Conservation (phyloP, 2,329 filamentous ascomycete genomes). For the Monilinia vaccinii-corymbosi region DNA sequence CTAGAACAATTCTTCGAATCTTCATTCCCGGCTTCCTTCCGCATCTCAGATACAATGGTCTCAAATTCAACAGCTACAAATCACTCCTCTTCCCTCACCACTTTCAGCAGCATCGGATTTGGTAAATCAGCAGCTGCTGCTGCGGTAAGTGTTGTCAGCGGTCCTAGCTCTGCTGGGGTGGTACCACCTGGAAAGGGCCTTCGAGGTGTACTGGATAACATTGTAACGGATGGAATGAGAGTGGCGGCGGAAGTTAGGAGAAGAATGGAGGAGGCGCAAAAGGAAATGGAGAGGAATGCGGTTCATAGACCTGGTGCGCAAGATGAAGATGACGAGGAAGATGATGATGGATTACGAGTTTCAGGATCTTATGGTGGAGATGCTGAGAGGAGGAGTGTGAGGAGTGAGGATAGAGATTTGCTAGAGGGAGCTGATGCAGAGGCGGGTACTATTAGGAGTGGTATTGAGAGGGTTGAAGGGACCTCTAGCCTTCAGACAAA, state of each 20-base stretch:
- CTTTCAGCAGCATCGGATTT: constrained; percentile 66
- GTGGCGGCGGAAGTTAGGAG: constrained; percentile 87
- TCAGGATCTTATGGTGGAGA: constrained; percentile 45
- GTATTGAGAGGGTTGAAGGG: constrained; percentile 16
- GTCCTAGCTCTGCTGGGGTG: constrained; percentile 24
- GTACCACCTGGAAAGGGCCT: constrained; percentile 57
- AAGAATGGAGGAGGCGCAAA: constrained; percentile 91
- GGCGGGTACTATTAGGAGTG: constrained; percentile 38
- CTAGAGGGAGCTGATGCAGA: constrained; percentile 67
- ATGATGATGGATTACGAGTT: constrained; percentile 39
- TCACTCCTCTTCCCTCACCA: constrained; percentile 67
- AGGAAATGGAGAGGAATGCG: constrained; percentile 78
- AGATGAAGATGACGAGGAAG: constrained; percentile 61
- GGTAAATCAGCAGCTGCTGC: constrained; percentile 36
- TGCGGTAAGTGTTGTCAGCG: constrained; percentile 30
- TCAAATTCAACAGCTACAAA: constrained; percentile 31
- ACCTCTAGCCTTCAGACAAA: constrained; percentile 15
- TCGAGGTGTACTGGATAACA: constrained; percentile 89
- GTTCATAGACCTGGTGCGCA: constrained; percentile 59
- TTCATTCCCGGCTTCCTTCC: constrained; percentile 88
- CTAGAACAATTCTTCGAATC: constrained; percentile 97
- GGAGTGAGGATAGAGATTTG: constrained; percentile 59
- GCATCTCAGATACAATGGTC: constrained; percentile 58
- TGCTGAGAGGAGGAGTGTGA: constrained; percentile 53
- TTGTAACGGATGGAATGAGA: constrained; percentile 94